Base-by-base conservation (phyloP, 148 eudicot species). In the Chenopodium quinoa region DNA sequence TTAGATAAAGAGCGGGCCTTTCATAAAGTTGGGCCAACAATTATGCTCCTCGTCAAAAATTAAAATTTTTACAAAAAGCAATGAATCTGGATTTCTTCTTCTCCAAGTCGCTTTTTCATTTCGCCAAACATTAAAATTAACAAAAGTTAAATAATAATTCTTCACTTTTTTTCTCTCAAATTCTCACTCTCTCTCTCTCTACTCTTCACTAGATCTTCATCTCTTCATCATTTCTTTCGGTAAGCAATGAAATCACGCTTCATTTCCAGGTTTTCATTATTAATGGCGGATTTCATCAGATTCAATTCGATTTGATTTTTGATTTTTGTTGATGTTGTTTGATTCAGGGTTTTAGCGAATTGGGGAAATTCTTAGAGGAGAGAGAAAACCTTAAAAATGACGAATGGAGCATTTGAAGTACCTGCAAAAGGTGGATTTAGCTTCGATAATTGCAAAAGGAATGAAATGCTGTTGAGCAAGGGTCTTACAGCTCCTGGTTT, bases 401-500 rank as follows among this genome's bases (percentile, higher is more conserved):
- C 92, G 80, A 88, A 86, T 31, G 80, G 54, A 27, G 65, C 84
- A 2, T 65, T 86, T 72, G 91, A 92, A 78, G 84, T 84, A 65
- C 97, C 97, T 7, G 76, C 82, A 32, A 93, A 90, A 78, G 94
- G 94, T 37, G 95, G 94, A 16, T 93, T 92, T 76, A 88, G 87
- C 67, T 93, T 91, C 81, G 95, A 93, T 83, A 82, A 88, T 37
- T 93, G 94, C 80, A 91, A 85, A 62, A 87, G 98, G 82, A 93
- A 93, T 76, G 91, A 90, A 5, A 93, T 91, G 93, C 85, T 93
- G 77, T 52, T 84, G 65, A 84, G 87, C n/a, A 92, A 90, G 73
- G 95, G 98, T 50, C 80, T 89, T 47, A 84, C 89, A 73, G 70
- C 86, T 74, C 83, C 93, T 1, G 71, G 87, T 29, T 92, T 85